A percentile compares a stretch with the other conserved stretches of the same genome.
These are phyloP conservation scores for Didymella pomorum DNA, from an alignment of 2,329 filamentous ascomycete species.

Conservation along the genomic window DNA sequence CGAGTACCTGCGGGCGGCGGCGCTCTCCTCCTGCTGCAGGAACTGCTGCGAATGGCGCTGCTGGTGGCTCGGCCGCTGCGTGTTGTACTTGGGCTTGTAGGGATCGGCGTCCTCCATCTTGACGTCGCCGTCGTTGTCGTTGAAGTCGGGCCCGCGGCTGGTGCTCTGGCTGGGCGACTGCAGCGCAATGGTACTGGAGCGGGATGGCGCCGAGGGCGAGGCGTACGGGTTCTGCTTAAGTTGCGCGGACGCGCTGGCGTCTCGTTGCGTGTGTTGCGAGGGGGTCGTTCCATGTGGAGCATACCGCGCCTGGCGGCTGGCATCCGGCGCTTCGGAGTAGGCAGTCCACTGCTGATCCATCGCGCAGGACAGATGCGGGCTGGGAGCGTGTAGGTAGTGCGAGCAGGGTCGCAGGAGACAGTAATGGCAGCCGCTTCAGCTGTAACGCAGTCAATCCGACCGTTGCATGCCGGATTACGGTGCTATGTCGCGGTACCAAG, in stretches of 20 bases:
- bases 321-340: conserved; percentile 45
- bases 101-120: conserved; percentile 88
- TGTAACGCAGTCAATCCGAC: conserved; percentile 44
- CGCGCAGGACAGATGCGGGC: conserved; percentile 19
- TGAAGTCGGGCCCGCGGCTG: conserved; percentile 48
- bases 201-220: conserved; percentile 25
- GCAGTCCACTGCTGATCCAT: conserved; percentile 53
- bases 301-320: conserved; percentile 50
- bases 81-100: conserved; percentile 82
- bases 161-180: conserved; percentile 34
- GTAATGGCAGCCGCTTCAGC: conserved; percentile 41
- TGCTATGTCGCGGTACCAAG: conserved; percentile 17
- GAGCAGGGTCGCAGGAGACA: conserved; percentile 32
- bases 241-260: conserved; percentile 42
- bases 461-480: conserved; percentile 45
- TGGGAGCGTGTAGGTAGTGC: conserved; percentile 18
- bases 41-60: conserved; percentile 80
- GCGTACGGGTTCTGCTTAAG: conserved; percentile 48
- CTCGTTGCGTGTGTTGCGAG: conserved; percentile 44
- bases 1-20: conserved; percentile 90
- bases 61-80: conserved; percentile 79
- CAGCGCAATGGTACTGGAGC: conserved; percentile 19
- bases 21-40: conserved; percentile 74
- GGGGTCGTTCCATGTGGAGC: conserved; percentile 47
- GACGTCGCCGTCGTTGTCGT: conserved; percentile 56